Evolutionary conservation across 176 grass and related monocot genomes (phyloP).

Genomic region (Dactylis glomerata): DNA sequence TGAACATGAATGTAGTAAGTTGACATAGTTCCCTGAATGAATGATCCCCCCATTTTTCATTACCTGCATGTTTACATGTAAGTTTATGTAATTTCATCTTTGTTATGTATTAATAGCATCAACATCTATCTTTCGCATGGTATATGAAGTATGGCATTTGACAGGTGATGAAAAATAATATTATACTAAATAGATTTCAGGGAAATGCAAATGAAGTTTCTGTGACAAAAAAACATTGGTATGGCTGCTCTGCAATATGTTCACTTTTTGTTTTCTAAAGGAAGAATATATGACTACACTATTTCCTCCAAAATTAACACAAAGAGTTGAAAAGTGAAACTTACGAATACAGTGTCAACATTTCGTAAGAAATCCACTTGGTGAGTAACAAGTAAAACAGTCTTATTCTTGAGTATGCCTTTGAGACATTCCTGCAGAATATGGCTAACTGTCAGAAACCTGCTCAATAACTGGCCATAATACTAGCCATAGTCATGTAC

Average conservation of each 20-base stretch:
- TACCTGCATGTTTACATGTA: constrained; percentile 44
- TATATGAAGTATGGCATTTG: neutral
- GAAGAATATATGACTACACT: neutral
- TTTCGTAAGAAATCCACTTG: constrained; percentile 74
- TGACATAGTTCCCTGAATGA: constrained; percentile 64
- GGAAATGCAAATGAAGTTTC: neutral
- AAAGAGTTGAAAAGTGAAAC: neutral
- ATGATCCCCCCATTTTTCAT: constrained; percentile 70
- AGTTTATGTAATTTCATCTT: neutral
- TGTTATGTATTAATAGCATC: neutral
- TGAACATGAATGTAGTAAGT: constrained; percentile 48
- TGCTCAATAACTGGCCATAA: neutral
- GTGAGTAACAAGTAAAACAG: constrained; percentile 73
- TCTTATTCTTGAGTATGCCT: constrained; percentile 61
- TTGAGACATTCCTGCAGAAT: constrained; percentile 62
- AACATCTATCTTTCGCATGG: neutral
- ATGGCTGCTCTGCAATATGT: neutral
- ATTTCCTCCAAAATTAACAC: neutral
- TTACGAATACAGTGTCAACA: constrained; percentile 61
- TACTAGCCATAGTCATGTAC: neutral
- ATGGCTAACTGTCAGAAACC: neutral
- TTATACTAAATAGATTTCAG: neutral
- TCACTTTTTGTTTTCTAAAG: neutral
- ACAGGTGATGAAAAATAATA: neutral
- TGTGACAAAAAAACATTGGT: neutral